Conservation (phyloP, 2,329 filamentous ascomycete genomes). For the Didymellaceae sp. region DNA sequence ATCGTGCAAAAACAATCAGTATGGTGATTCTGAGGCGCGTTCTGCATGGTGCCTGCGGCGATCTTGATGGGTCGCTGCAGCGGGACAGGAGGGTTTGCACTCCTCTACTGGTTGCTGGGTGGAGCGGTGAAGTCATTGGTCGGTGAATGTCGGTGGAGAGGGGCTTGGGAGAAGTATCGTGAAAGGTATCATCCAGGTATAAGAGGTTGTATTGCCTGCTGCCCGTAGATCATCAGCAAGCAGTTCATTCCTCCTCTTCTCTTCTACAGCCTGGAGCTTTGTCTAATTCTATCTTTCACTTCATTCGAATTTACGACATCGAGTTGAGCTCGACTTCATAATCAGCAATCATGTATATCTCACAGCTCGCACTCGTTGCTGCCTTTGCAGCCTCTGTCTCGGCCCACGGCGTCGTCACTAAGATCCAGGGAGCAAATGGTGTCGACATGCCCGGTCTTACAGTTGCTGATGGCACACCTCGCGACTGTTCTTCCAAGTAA, state of each 20-base stretch:
- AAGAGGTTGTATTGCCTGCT: conserved; percentile 22
- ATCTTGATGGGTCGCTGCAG: conserved; percentile 11
- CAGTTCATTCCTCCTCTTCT: conserved; percentile 20
- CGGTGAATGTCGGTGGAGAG: background rate
- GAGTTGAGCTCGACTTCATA: conserved; percentile 27
- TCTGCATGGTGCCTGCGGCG: conserved; percentile 15
- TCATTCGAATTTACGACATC: conserved; percentile 13
- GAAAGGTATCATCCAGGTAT: conserved; percentile 20
- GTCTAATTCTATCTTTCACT: conserved; percentile 13
- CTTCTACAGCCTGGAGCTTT: conserved; percentile 32
- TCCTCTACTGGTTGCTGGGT: conserved; percentile 3
- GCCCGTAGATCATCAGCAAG: conserved; percentile 24
- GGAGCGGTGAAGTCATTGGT: conserved; percentile 11
- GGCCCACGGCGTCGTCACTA: conserved; percentile 65
- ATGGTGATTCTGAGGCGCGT: conserved; percentile 25
- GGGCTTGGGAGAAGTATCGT: conserved; percentile 3
- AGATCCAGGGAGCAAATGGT: conserved; percentile 65
- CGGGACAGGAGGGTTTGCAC: conserved; percentile 1
- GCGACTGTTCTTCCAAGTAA: conserved; percentile 65
- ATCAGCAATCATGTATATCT: conserved; percentile 36
- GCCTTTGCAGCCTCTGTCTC: conserved; percentile 53
- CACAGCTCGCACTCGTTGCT: conserved; percentile 33
- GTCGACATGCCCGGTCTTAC: conserved; percentile 67
- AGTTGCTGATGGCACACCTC: conserved; percentile 70
- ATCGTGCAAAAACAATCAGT: conserved; percentile 8